phyloP scores from a whole-genome alignment of 2,329 filamentous ascomycete species.

The Podosphaera aphanis region DNA sequence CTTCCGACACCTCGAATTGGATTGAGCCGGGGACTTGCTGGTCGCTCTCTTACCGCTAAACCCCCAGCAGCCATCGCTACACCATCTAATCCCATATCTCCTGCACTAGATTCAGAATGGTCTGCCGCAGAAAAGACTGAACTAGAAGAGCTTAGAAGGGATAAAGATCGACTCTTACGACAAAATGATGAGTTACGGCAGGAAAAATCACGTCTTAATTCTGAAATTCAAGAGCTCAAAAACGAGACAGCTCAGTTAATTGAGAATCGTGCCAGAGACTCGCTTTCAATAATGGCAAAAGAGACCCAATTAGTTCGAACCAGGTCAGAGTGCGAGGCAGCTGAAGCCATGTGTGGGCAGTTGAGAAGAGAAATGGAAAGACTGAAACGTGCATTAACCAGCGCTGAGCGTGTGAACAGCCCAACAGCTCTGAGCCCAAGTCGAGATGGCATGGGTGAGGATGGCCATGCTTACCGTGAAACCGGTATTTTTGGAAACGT shows the following conservation, averaged over 20 bases:
- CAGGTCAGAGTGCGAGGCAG: constrained; percentile 68
- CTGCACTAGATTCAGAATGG: constrained; percentile 24
- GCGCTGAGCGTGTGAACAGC: constrained; percentile 28
- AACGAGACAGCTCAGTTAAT: constrained; percentile 93
- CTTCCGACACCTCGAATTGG: constrained; percentile 12
- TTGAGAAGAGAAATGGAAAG: constrained; percentile 75
- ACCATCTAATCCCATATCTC: constrained; percentile 20
- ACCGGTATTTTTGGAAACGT: constrained; percentile 13
- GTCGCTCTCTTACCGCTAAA: constrained; percentile 64
- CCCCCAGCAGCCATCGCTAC: constrained; percentile 26
- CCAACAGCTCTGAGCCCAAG: constrained; percentile 16
- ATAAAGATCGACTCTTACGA: constrained; percentile 56
- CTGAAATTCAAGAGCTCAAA: constrained; percentile 81
- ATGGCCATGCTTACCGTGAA: constrained; percentile 35
- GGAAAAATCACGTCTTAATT: constrained; percentile 59
- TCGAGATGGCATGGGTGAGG: constrained; percentile 30
- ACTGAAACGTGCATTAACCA: constrained; percentile 63
- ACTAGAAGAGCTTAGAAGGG: constrained; percentile 62
- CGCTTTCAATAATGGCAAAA: constrained; percentile 91
- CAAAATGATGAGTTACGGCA: constrained; percentile 61
- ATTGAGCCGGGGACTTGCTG: constrained; percentile 47
- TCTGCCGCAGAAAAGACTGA: constrained; percentile 72
- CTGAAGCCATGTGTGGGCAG: constrained; percentile 66
- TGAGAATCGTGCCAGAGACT: constrained; percentile 87
- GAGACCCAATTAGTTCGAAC: constrained; percentile 90